Evolutionary conservation across 352 stramenopile genomes (phyloP), one percentile per base, ranked within the genome.

Genomic region (Pseudoperonospora humuli): DNA sequence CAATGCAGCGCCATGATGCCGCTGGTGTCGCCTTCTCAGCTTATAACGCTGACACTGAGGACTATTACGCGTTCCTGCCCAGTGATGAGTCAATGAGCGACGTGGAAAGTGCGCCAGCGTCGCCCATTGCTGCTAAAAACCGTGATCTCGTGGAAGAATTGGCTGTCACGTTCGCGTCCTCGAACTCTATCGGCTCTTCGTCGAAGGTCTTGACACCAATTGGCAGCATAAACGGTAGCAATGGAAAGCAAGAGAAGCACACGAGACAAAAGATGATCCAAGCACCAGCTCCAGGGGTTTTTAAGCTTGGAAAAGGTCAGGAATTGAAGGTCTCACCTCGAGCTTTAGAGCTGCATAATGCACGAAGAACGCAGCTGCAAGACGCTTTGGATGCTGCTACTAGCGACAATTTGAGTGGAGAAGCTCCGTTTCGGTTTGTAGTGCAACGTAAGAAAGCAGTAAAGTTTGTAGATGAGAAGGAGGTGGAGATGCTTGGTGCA

Each of bases 31-130:
- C 57, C 7, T 60, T 67, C 43, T 60, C 57, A 24, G 43, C 47
- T 29, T 57, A 59, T 18, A 56, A 14, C 34, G 47, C 38, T 17
- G 39, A 43, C 36, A 67, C 54, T 4, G 74, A 86, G 21, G 74
- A 86, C 50, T 86, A 80, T 59, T 76, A 70, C 45, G 45, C 70
- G 13, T 65, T 67, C n/a, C 26, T 82, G 28, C 70, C 74, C 3
- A 86, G 70, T 46, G 74, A 83, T 15, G 69, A 78, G 27, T 76
- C 74, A 26, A 50, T 64, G 27, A 72, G 55, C 24, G 61, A 64
- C 33, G 54, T 40, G 0, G 63, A 75, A 19, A 51, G 59, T 2
- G 48, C 35, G 23, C 37, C 47, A 21, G 14, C 14, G 6, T 45
- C 52, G 7, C 17, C 32, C 33, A 17, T n/a, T 38, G 18, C 32